These are phyloP conservation scores for Ascochyta clinopodiicola DNA, from an alignment of 2,329 filamentous ascomycete species.

Conservation along the genomic window DNA sequence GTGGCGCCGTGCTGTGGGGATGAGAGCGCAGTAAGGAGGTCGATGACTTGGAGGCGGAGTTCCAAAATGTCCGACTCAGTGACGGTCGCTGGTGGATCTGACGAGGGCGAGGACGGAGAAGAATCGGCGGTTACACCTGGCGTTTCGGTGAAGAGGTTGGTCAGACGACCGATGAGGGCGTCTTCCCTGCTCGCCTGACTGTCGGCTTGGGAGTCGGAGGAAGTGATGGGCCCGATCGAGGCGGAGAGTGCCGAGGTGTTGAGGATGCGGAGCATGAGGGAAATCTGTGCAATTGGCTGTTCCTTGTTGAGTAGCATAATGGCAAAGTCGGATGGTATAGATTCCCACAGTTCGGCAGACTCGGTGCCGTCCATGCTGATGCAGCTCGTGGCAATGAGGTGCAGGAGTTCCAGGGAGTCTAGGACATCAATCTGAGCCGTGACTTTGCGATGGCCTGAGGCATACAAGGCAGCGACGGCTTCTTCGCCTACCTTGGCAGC, in stretches of 20 bases:
- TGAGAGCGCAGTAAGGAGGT: conserved; percentile 64
- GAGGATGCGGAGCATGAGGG: conserved; percentile 69
- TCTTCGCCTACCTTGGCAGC: conserved; percentile 42
- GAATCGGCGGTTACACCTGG: conserved; percentile 37
- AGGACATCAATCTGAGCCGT: conserved; percentile 68
- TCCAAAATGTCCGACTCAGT: conserved; percentile 50
- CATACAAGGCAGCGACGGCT: conserved; percentile 33
- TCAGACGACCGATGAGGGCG: conserved; percentile 67
- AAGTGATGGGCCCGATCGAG: conserved; percentile 70
- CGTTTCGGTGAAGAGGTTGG: conserved; percentile 66
- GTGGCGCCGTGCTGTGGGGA: conserved; percentile 64
- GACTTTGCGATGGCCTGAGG: conserved; percentile 52
- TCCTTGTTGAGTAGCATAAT: conserved; percentile 71
- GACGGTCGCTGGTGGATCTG: neutral
- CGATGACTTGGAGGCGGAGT: conserved; percentile 55
- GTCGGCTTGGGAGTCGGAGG: conserved; percentile 52
- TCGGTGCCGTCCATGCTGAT: conserved; percentile 50
- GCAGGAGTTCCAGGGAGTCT: conserved; percentile 70
- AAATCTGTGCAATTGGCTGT: conserved; percentile 68
- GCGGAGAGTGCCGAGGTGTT: conserved; percentile 68
- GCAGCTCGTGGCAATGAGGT: conserved; percentile 68
- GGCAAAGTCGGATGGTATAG: conserved; percentile 70
- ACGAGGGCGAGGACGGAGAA: conserved; percentile 24
- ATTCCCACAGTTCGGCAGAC: conserved; percentile 67
- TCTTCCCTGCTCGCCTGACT: conserved; percentile 49